These are phyloP conservation scores for Glutinoglossum americanum DNA, from an alignment of 495 filamentous ascomycete genomes.

Conservation along the genomic window DNA sequence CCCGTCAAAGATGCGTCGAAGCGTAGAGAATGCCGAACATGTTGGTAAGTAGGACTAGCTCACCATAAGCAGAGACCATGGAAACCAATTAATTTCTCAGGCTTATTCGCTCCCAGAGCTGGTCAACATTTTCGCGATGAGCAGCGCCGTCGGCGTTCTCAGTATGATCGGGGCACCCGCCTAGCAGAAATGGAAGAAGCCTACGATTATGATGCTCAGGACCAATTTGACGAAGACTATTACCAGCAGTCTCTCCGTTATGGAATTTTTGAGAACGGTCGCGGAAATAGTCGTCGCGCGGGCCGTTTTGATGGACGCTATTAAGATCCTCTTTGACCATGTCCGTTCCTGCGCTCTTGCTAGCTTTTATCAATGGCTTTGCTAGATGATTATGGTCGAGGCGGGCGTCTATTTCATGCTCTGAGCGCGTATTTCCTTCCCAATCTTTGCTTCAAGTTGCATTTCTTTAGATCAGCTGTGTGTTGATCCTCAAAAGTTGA, in stretches of 20 bases:
- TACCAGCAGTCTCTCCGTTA: background rate
- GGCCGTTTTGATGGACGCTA: background rate
- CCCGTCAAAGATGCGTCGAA: constrained; percentile 62
- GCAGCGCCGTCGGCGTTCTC: constrained; percentile 53
- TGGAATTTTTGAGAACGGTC: background rate
- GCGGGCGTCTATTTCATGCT: background rate
- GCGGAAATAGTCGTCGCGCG: background rate
- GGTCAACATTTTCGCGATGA: constrained; percentile 54
- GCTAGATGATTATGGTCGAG: background rate
- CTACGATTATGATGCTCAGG: constrained; percentile 19
- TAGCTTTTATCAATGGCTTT: background rate
- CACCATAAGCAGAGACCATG: background rate
- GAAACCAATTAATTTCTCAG: constrained; percentile 16
- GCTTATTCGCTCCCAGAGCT: constrained; percentile 49
- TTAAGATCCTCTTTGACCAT: background rate
- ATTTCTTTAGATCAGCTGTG: background rate
- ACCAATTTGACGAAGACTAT: background rate
- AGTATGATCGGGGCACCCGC: constrained; percentile 51
- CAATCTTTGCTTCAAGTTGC: background rate
- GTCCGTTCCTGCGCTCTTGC: background rate
- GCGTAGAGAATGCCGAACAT: constrained; percentile 67
- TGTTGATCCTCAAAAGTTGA: background rate
- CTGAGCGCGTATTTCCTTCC: background rate
- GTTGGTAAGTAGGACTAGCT: constrained; percentile 35
- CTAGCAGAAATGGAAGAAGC: constrained; percentile 36